Conservation (phyloP, 805 yeast species). For the Ogataea wickerhamii region DNA sequence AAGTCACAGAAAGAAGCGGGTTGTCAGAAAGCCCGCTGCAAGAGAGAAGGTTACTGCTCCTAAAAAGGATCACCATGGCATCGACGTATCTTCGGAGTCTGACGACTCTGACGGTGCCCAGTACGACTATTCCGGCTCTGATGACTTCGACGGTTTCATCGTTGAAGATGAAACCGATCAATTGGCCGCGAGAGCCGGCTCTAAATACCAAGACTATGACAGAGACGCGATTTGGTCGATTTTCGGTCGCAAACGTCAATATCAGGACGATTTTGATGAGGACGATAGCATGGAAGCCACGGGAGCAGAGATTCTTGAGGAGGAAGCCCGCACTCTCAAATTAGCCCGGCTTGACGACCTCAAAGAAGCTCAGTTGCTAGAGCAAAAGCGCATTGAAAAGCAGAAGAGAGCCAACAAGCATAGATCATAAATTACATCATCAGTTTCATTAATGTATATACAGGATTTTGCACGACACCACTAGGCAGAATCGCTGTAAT, state of each 20-base stretch:
- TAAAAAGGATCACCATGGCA: slow-evolving; percentile 25
- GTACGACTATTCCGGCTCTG: slow-evolving; percentile 45
- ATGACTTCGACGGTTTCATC: slow-evolving; percentile 56
- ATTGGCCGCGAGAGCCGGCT: slow-evolving; percentile 15
- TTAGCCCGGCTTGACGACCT: slow-evolving; percentile 75
- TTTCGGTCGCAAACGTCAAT: slow-evolving; percentile 57
- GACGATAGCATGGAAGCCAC: slow-evolving; percentile 90
- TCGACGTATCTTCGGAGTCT: slow-evolving; percentile 28
- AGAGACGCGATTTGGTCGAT: slow-evolving; percentile 88
- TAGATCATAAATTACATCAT: background rate
- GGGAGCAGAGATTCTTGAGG: slow-evolving; percentile 82
- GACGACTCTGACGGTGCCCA: slow-evolving; percentile 26
- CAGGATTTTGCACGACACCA: background rate
- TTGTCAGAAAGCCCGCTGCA: slow-evolving; percentile 1
- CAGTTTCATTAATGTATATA: background rate
- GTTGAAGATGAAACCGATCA: slow-evolving; percentile 53
- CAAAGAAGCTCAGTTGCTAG: slow-evolving; percentile 62
- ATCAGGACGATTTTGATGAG: slow-evolving; percentile 42
- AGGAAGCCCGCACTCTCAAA: slow-evolving; percentile 66
- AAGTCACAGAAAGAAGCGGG: slow-evolving; percentile 19
- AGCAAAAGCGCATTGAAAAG: slow-evolving; percentile 44
- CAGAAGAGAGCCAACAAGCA: slow-evolving; percentile 31
- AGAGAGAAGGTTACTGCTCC: background rate
- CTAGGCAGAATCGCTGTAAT: slow-evolving; percentile 35
- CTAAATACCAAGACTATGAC: slow-evolving; percentile 50